These are phyloP conservation scores for Wilcoxina mikolae DNA, from an alignment of 495 filamentous ascomycete species.

Conservation along the genomic window DNA sequence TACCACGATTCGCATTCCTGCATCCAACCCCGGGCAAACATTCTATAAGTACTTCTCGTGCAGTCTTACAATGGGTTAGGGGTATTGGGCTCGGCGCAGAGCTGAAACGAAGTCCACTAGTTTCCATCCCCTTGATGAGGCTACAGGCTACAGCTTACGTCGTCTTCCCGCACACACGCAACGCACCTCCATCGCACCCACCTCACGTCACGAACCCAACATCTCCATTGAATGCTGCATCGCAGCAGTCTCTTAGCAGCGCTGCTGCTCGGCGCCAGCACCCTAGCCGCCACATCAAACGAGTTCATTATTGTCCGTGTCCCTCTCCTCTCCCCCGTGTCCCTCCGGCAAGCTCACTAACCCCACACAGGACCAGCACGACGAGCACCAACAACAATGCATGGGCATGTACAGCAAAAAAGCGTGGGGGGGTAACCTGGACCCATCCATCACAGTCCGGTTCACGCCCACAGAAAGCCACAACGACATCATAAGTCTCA, in stretches of 20 bases:
- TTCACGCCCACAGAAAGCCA: conserved; percentile 50
- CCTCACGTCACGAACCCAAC: no score
- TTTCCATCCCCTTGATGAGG: no score
- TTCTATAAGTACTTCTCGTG: no score
- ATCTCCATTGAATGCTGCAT: not conserved
- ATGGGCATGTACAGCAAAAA: conserved; percentile 92
- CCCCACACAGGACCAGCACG: conserved; percentile 29
- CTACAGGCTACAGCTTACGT: no score
- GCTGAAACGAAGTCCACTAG: no score
- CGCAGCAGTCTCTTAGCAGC: not conserved
- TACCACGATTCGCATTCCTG: no score
- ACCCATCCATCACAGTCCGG: conserved; percentile 76
- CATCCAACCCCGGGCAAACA: no score
- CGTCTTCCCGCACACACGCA: no score
- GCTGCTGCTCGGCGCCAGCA: not conserved
- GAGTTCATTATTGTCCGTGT: not conserved
- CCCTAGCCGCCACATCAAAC: not conserved
- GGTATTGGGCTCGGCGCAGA: no score
- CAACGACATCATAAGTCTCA: conserved; percentile 61
- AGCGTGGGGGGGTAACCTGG: conserved; percentile 73
- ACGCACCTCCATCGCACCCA: no score
- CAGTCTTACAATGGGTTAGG: no score
- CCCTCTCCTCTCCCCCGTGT: not conserved
- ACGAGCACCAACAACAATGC: conserved; percentile 71
- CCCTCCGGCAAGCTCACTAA: not conserved